Percentiles rank a stretch among this genome's conserved stretches.
Conservation (phyloP, 148 eudicot genomes). For the Rhododendron griersonianum region DNA sequence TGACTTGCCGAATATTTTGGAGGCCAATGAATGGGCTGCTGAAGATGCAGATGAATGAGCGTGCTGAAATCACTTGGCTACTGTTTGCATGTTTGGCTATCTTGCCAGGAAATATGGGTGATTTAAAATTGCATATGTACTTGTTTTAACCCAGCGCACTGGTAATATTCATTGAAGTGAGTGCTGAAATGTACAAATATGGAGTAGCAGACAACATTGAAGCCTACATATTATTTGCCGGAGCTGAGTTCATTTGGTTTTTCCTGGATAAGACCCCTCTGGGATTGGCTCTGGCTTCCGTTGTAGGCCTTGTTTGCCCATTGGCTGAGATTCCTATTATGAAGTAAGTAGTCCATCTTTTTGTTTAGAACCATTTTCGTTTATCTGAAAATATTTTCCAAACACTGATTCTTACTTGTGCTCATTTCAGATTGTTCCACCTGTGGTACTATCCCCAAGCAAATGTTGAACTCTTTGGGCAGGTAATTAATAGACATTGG, state of each 20-base stretch:
- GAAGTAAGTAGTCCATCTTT: conserved; percentile 43
- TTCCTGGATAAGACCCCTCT: conserved; percentile 46
- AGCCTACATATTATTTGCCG: conserved; percentile 72
- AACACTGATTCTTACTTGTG: not conserved
- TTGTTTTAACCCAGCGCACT: conserved; percentile 43
- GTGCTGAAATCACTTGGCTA: not conserved
- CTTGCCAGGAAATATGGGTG: not conserved
- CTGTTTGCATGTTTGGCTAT: not conserved
- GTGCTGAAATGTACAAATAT: conserved; percentile 74
- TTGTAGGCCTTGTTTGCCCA: conserved; percentile 71
- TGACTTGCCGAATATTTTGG: not conserved
- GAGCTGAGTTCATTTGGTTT: conserved; percentile 66
- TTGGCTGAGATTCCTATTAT: conserved; percentile 74
- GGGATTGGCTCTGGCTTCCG: conserved; percentile 70
- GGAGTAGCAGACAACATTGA: conserved; percentile 74
- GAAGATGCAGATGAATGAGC: not conserved
- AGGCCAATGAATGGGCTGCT: not conserved
- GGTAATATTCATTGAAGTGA: conserved; percentile 58
- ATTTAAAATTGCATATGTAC: not conserved
- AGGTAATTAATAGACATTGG: conserved; percentile 31
- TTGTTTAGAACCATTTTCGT: not conserved
- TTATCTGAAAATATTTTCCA: not conserved
- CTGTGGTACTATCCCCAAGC: conserved; percentile 91
- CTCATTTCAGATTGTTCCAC: conserved; percentile 41
- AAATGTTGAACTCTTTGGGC: conserved; percentile 59